Evolutionary conservation across 345 rosid species (phyloP).

Genomic region (Ceriops tagal): DNA sequence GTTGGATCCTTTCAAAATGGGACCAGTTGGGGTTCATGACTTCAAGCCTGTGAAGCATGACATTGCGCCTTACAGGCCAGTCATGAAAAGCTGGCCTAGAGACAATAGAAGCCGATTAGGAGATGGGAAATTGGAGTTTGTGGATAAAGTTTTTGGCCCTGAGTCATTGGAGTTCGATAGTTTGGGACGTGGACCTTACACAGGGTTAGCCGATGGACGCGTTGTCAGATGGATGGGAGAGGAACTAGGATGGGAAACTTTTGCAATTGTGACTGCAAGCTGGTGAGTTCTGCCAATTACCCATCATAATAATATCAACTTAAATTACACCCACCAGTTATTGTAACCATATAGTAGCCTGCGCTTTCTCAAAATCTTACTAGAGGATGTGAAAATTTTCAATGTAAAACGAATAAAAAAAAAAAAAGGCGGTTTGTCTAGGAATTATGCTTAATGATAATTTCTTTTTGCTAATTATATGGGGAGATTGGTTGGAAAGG

Average conservation of each 20-base stretch:
- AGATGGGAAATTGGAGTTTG: conserved; percentile 71
- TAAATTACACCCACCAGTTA: neutral
- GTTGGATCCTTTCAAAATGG: conserved; percentile 67
- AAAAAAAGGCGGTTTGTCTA: neutral
- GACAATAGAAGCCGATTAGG: conserved; percentile 64
- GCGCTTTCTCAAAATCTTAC: neutral
- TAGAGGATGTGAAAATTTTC: neutral
- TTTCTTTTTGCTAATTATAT: conserved; percentile 6
- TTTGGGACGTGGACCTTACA: conserved; percentile 79
- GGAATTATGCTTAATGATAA: neutral
- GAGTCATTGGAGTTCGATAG: conserved; percentile 88
- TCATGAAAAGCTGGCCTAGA: conserved; percentile 80
- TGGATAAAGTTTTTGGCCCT: conserved; percentile 73
- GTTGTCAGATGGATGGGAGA: conserved; percentile 97
- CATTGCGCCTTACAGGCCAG: conserved; percentile 82
- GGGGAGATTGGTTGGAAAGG: conserved; percentile 42
- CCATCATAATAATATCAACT: neutral
- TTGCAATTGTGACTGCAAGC: conserved; percentile 63
- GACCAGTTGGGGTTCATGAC: conserved; percentile 67
- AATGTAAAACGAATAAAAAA: neutral
- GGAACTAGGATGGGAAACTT: conserved; percentile 77
- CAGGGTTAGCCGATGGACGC: conserved; percentile 88
- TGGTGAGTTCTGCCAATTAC: conserved; percentile 45
- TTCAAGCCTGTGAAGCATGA: conserved; percentile 83
- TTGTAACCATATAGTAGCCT: neutral